Base-by-base conservation (phyloP, 2,329 filamentous ascomycete genomes). In the Leptoxyphium fumago region DNA sequence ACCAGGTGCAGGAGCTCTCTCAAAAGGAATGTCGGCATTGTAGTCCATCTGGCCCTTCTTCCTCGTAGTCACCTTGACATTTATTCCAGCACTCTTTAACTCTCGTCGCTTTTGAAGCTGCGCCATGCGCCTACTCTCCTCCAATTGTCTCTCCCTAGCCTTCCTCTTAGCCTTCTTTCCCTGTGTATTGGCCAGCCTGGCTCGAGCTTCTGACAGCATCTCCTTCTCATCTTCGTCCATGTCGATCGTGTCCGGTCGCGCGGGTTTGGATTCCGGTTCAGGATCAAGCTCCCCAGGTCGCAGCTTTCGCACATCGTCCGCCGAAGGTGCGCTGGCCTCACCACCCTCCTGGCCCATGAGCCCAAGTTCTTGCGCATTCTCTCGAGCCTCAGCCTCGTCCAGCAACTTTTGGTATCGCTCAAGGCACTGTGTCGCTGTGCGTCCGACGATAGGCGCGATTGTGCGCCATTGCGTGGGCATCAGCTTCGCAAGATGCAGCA, bases 391-490 rank as follows among this genome's bases (percentile, higher is more conserved):
- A 30, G 91, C 89, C 63, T 98, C 91, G 60, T 98, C 91, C 42
- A 98, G 74, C 43, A 98, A 75, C 64, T 89, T 94, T 65, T 96
- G 88, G 63, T 98, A 98, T 46, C 91, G 82, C 67, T 96, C 91
- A 50, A 96, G 75, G 60, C 91, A 98, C 67, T 96, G 91, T 50
- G 91, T 96, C 40, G 91, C 91, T 39, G 91, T 96, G 58, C 91
- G 79, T 52, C 91, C 91, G 56, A 98, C 88, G 54, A 96, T 89
- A 44, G 91, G 88, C 46, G 91, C 89, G 59, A 98, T 96, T 40
- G 91, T 96, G 58, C 91, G 82, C 91, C 91, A 98, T 75, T 98
- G 91, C 26, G 89, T 96, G 45, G 91, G 91, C 82, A 98, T 94
- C 67, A 98, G 73, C 74, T 96, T 98, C 49, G 91, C 91, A 58